Evolutionary conservation across 805 yeast genomes (phyloP).

Genomic region (Myxozyma monticola): DNA sequence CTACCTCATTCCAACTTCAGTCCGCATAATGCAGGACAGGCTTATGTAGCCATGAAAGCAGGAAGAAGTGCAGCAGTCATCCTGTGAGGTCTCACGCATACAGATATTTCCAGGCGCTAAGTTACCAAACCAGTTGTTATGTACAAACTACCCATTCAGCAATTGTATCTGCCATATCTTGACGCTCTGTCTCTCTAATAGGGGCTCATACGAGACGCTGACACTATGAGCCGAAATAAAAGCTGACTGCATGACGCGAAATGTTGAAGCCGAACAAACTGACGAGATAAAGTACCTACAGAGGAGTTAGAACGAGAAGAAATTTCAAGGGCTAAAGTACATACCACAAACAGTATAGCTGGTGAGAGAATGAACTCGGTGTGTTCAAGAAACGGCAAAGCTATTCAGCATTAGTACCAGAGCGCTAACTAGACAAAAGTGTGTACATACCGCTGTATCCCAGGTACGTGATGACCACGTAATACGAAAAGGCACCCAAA

Average conservation of each 20-base stretch:
- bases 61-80: too few relatives aligned
- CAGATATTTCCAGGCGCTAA: too few relatives aligned
- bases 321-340: conserved; percentile 40
- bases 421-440: neutral
- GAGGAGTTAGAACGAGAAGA: conserved; percentile 56
- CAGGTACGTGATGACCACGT: conserved; percentile 76
- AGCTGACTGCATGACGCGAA: conserved; percentile 61
- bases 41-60: too few relatives aligned
- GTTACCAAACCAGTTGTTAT: too few relatives aligned
- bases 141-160: too few relatives aligned
- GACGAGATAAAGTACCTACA: conserved; percentile 58
- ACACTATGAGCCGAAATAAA: conserved; percentile 43
- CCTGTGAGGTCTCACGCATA: too few relatives aligned
- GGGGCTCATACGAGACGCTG: too few relatives aligned
- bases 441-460: conserved; percentile 67
- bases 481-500: conserved; percentile 69
- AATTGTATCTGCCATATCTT: too few relatives aligned
- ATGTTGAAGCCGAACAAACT: conserved; percentile 70
- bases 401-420: conserved; percentile 8
- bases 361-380: conserved; percentile 66
- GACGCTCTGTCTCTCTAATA: too few relatives aligned
- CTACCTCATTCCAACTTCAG: too few relatives aligned
- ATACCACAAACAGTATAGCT: conserved; percentile 37
- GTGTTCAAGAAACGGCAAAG: conserved; percentile 61
- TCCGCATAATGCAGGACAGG: too few relatives aligned